Base-by-base conservation (phyloP, 345 rosid species). In the Dipteronia dyeriana region DNA sequence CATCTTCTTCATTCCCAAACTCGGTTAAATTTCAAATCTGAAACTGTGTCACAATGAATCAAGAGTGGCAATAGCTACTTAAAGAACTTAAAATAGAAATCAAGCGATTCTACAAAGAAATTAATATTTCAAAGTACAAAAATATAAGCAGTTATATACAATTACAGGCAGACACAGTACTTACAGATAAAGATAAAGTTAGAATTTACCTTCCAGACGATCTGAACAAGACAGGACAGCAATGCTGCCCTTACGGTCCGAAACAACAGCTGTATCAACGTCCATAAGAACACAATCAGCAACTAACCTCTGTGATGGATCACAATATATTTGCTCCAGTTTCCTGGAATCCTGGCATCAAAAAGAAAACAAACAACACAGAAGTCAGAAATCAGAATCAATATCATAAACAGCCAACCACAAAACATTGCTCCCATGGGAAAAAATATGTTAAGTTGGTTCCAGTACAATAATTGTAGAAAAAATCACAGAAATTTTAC, bases 171-270 rank as follows among this genome's bases (percentile, higher is more conserved):
- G 26, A 56, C 54, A 12, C 49, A 47, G 45, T 43, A 45, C 19
- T 74, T 68, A 45, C 39, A 62, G 63, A 66, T 57, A 60, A 56
- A 49, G 20, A 70, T 73, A 68, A 62, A 62, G 25, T 75, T 38
- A 75, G 53, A 62, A 74, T 70, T 64, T 80, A 91, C 98, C 89
- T 82, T 92, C 97, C 75, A 80, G 68, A 74, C 80, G 90, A 79
- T 88, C 94, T 51, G 94, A 86, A 85, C 91, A 87, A 71, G 99
- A 94, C 73, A 96, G 79, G 75, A 96, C 86, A 77, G 95, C 92
- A 81, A 96, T 86, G 88, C 97, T 90, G 80, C 98, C 99, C 84
- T 94, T 94, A 63, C 99, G 94, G 80, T 96, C 99, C 68, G 99
- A 94, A 85, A 94, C 98, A 77, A 90, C 90, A 75, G 94, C 97